Evolutionary conservation across 2,329 filamentous ascomycete species (phyloP).

Genomic region (Mollisiaceae sp.): DNA sequence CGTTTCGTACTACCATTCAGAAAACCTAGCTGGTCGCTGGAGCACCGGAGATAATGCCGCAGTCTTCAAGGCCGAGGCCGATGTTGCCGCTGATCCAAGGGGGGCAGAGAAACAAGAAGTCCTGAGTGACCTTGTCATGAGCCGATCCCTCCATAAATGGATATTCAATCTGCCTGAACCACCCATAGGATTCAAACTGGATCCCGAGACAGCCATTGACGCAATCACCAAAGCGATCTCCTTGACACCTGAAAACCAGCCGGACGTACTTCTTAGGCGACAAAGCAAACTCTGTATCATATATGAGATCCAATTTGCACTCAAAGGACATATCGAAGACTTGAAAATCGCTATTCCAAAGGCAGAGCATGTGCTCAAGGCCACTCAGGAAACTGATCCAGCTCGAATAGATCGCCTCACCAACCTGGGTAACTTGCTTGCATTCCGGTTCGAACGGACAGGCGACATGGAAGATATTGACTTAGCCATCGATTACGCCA

Average conservation of each 20-base stretch:
- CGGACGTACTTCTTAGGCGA: neutral
- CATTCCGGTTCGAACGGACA: neutral
- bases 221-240: neutral
- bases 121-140: too few relatives aligned
- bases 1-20: too few relatives aligned
- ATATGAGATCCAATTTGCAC: neutral
- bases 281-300: neutral
- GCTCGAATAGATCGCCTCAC: neutral
- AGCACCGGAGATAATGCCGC: too few relatives aligned
- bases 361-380: neutral
- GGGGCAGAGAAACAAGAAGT: too few relatives aligned
- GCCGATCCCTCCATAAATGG: too few relatives aligned
- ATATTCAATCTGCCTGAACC: too few relatives aligned
- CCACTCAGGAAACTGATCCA: neutral
- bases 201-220: neutral
- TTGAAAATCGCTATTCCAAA: neutral
- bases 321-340: neutral
- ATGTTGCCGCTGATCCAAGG: too few relatives aligned
- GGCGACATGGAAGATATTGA: neutral
- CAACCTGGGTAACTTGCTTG: neutral
- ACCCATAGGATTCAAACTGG: neutral
- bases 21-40: too few relatives aligned
- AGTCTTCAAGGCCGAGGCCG: too few relatives aligned
- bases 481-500: neutral
- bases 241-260: neutral